These are phyloP conservation scores for Paramecium sexaurelia DNA, from an alignment of 73 alveolate species.

Conservation along the genomic window DNA sequence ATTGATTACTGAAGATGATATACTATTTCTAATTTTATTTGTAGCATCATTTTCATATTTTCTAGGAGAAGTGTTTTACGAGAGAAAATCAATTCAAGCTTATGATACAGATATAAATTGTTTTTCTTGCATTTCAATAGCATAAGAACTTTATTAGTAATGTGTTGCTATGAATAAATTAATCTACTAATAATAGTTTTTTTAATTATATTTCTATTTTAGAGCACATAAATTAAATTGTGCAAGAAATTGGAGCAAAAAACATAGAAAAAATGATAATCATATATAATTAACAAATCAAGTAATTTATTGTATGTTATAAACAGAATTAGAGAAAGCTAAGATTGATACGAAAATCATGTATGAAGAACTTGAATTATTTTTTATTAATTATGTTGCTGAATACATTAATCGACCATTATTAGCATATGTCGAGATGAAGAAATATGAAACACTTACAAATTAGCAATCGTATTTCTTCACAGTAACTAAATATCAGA, in stretches of 20 bases:
- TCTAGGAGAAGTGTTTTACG: neutral
- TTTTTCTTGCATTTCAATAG: neutral
- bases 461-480: neutral
- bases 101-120: neutral
- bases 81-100: neutral
- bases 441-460: neutral
- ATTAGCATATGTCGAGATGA: neutral
- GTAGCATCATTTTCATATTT: neutral
- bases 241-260: neutral
- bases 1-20: neutral
- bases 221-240: neutral
- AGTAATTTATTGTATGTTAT: neutral
- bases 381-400: neutral
- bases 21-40: neutral
- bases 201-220: neutral
- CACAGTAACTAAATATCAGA: neutral
- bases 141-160: neutral
- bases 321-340: neutral
- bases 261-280: neutral
- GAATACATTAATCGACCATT: neutral
- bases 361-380: conserved; percentile 2
- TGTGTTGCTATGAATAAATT: neutral
- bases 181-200: neutral
- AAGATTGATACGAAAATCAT: neutral
- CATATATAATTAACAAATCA: neutral